Conservation (phyloP, 2,329 filamentous ascomycete species). For the Ascochyta koolunga region DNA sequence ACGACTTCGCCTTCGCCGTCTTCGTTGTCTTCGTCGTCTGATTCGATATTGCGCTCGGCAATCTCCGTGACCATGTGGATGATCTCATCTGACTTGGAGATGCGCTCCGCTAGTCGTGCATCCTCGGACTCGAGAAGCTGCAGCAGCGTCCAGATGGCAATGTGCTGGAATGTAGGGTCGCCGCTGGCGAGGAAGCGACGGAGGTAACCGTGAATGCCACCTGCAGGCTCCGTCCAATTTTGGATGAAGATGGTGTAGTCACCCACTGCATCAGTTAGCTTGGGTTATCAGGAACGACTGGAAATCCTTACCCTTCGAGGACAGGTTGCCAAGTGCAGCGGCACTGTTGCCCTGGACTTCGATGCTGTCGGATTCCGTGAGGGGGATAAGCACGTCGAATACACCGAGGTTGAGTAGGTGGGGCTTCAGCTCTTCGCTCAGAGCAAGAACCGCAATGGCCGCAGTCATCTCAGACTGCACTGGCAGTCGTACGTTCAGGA, state of each 20-base stretch:
- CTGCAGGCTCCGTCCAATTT: slow-evolving; percentile 90
- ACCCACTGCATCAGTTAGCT: slow-evolving; percentile 68
- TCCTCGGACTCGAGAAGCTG: slow-evolving; percentile 97
- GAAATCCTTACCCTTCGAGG: slow-evolving; percentile 79
- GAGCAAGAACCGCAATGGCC: slow-evolving; percentile 93
- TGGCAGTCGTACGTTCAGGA: slow-evolving; percentile 88
- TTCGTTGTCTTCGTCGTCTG: slow-evolving; percentile 83
- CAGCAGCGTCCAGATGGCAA: slow-evolving; percentile 96
- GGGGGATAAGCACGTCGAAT: slow-evolving; percentile 92
- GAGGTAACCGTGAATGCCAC: slow-evolving; percentile 94
- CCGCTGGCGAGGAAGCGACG: slow-evolving; percentile 91
- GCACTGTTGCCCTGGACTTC: slow-evolving; percentile 99
- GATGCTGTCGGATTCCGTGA: slow-evolving; percentile 94
- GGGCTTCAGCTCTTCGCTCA: slow-evolving; percentile 94
- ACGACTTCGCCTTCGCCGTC: slow-evolving; percentile 94
- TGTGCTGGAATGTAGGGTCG: slow-evolving; percentile 97
- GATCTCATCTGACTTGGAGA: slow-evolving; percentile 88
- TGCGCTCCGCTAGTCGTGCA: slow-evolving; percentile 82
- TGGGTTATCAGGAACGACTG: slow-evolving; percentile 1
- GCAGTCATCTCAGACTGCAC: slow-evolving; percentile 99
- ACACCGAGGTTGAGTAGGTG: slow-evolving; percentile 90
- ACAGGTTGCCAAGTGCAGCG: slow-evolving; percentile 91
- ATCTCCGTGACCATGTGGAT: slow-evolving; percentile 91
- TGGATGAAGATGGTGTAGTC: slow-evolving; percentile 96
- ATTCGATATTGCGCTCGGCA: slow-evolving; percentile 85